Evolutionary conservation across 2,329 filamentous ascomycete genomes (phyloP), one percentile per base, ranked within the genome.

Genomic region (Sporothrix humicola): DNA sequence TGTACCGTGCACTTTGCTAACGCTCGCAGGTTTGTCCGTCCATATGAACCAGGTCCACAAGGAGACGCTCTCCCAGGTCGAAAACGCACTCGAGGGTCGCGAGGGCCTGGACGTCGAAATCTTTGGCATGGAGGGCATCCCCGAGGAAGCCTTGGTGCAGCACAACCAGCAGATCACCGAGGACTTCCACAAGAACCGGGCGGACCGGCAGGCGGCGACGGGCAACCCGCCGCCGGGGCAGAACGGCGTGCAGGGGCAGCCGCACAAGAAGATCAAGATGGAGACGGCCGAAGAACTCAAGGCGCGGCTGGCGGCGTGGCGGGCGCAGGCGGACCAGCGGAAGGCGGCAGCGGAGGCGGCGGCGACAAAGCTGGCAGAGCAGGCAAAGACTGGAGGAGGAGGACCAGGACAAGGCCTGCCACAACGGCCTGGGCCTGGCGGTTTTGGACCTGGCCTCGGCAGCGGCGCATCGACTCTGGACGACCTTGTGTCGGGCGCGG

Each of bases 41-140:
- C 96, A 99, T 82, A 92, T 98, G 93, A 97, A 95, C 81, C 96
- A 99, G 82, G 96, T 99, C 66, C 96, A 99, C 86, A 99, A 99
- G 82, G 95, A 98, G 82, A 93, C 91, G 44, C 88, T 98, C 69
- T 90, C 89, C 23, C 89, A 90, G 61, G 94, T 99, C 79, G 95
- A 98, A 78, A 98, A 98, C 86, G 94, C 96, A 69, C 88, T 98
- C 2, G 91, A 93, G 0, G 95, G 95, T 79, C 91, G 96, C 76
- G 90, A 93, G 76, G 92, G 92, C 74, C 89, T 97, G 74, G 94
- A 97, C 74, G 90, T 97, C 74, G 96, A 99, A 83, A 98, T 99
- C 79, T 99, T 98, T 81, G 96, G 95, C 79, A 98, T 98, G 93
- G 94, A 98, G 82, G 96, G 96, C 79, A 93, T 98, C 52, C 96